phyloP scores from a whole-genome alignment of 805 yeast species.

The Saccharomycopsis babjevae region DNA sequence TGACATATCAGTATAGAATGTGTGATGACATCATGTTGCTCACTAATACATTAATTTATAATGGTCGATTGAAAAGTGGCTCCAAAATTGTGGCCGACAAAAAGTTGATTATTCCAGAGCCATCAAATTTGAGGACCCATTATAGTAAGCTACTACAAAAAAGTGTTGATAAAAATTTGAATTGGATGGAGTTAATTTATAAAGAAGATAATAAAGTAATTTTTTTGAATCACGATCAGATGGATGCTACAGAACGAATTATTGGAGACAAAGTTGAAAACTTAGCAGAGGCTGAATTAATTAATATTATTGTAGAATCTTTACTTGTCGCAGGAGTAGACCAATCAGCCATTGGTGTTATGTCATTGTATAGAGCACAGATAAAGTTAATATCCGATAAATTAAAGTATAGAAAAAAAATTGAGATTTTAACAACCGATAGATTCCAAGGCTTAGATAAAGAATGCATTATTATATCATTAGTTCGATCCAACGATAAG shows the following conservation, averaged over 20 bases:
- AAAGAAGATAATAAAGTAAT: conserved; percentile 51
- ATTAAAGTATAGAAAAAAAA: conserved; percentile 21
- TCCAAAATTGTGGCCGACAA: conserved; percentile 51
- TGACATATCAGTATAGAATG: conserved; percentile 87
- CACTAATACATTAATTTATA: conserved; percentile 71
- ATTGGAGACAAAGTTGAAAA: conserved; percentile 66
- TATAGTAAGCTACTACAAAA: conserved; percentile 10
- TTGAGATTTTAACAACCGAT: conserved; percentile 89
- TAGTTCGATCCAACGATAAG: conserved; percentile 71
- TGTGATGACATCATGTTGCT: conserved; percentile 77
- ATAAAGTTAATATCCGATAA: conserved; percentile 35
- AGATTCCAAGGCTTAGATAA: conserved; percentile 95
- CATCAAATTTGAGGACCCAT: conserved; percentile 22
- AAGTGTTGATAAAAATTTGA: conserved; percentile 9
- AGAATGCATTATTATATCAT: conserved; percentile 78
- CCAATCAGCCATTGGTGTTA: conserved; percentile 61
- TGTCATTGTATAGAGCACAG: conserved; percentile 85
- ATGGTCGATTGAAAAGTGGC: conserved; percentile 72
- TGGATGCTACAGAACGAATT: conserved; percentile 38
- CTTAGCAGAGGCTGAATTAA: conserved; percentile 57
- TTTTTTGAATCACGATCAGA: conserved; percentile 69
- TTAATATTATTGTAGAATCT: conserved; percentile 50
- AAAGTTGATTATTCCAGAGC: conserved; percentile 38
- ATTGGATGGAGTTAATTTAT: conserved; percentile 52
- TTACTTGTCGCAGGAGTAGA: conserved; percentile 51